phyloP scores from a whole-genome alignment of 2,329 filamentous ascomycete species.

The Claviceps purpurea region DNA sequence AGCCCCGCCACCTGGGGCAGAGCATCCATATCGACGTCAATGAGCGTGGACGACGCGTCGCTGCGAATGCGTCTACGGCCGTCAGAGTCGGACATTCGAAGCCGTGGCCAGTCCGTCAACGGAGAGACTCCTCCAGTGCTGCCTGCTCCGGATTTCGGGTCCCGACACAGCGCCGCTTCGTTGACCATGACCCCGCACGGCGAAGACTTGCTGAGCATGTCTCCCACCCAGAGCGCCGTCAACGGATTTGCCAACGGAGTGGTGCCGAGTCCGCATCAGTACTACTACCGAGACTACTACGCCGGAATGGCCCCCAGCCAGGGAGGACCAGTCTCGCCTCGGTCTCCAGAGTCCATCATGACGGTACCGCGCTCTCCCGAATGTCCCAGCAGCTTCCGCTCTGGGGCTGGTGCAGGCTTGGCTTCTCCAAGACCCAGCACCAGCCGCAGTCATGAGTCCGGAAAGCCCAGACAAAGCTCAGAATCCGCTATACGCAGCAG shows the following conservation, averaged over 20 bases:
- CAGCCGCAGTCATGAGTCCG: constrained; percentile 45
- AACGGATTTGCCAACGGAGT: constrained; percentile 7
- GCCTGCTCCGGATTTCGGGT: constrained; percentile 52
- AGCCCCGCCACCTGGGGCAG: constrained; percentile 56
- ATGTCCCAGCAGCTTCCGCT: constrained; percentile 32
- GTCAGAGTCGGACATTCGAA: constrained; percentile 35
- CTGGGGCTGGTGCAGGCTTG: constrained; percentile 26
- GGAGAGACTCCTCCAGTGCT: constrained; percentile 49
- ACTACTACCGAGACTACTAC: constrained; percentile 44
- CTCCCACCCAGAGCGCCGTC: constrained; percentile 31
- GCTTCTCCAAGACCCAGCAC: constrained; percentile 41
- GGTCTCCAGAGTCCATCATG: constrained; percentile 34
- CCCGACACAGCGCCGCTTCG: constrained; percentile 40
- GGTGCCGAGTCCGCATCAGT: constrained; percentile 37
- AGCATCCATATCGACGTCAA: constrained; percentile 45
- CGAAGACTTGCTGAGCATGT: constrained; percentile 43
- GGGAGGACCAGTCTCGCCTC: constrained; percentile 45
- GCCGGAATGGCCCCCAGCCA: constrained; percentile 24
- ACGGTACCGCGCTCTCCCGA: constrained; percentile 38
- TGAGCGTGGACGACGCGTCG: constrained; percentile 37
- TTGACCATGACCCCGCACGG: no score
- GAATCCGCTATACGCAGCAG: constrained; percentile 33
- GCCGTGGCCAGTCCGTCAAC: constrained; percentile 47
- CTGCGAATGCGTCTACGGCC: constrained; percentile 36
- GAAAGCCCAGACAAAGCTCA: constrained; percentile 35